phyloP scores from a whole-genome alignment of 1,284 basidiomycete species.

The Moniliophthora roreri region DNA sequence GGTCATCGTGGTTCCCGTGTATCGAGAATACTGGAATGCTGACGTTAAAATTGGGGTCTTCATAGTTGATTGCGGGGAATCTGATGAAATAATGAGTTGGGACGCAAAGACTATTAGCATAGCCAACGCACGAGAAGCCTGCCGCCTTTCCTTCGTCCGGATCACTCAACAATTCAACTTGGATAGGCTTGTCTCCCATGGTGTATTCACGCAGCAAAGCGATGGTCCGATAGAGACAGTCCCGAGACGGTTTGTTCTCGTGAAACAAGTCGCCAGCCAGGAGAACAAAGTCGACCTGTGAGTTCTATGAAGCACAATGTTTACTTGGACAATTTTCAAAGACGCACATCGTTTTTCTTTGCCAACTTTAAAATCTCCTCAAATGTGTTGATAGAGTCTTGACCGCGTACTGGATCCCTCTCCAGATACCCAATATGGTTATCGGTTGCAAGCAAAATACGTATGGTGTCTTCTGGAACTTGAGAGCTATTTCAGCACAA shows the following conservation, averaged over 20 bases:
- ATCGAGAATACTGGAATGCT: slow-evolving; percentile 97
- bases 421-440: slow-evolving; percentile 97
- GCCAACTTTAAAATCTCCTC: slow-evolving; percentile 92
- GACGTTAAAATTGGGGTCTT: slow-evolving; percentile 95
- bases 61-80: slow-evolving; percentile 96
- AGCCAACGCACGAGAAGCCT: slow-evolving; percentile 72
- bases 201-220: slow-evolving; percentile 91
- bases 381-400: slow-evolving; percentile 96
- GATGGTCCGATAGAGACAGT: slow-evolving; percentile 87
- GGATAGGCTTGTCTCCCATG: slow-evolving; percentile 83
- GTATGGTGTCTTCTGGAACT: slow-evolving; percentile 72
- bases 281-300: slow-evolving; percentile 89
- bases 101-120: slow-evolving; percentile 1
- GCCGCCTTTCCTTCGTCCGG: slow-evolving; percentile 86
- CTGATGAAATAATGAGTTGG: slow-evolving; percentile 42
- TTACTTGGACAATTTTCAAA: background rate
- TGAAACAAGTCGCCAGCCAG: slow-evolving; percentile 97
- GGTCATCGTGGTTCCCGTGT: slow-evolving; percentile 99
- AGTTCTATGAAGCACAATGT: slow-evolving; percentile 5
- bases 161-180: slow-evolving; percentile 90
- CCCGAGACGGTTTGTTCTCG: slow-evolving; percentile 93
- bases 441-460: slow-evolving; percentile 89
- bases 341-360: slow-evolving; percentile 80
- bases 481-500: slow-evolving; percentile 7
- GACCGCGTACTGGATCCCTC: slow-evolving; percentile 90